phyloP scores from a whole-genome alignment of 306 rosid species.

The Dryas octopetala region DNA sequence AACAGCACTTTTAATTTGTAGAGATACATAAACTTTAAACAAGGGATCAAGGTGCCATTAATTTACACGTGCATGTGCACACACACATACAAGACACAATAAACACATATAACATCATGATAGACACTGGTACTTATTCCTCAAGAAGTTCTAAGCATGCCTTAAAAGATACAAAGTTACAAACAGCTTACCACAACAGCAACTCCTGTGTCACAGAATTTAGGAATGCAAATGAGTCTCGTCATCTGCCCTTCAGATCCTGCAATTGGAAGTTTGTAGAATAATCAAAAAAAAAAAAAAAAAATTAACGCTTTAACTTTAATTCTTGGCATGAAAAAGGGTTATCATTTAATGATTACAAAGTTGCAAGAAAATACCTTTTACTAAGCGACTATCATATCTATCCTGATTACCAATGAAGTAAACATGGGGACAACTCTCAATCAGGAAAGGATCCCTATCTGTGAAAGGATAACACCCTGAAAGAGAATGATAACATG shows the following conservation, averaged over 20 bases:
- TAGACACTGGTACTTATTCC: neutral
- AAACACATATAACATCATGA: neutral
- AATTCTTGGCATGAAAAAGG: neutral
- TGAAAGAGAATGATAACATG: conserved; percentile 36
- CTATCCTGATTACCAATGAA: conserved; percentile 86
- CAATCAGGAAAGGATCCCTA: conserved; percentile 83
- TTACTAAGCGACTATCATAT: conserved; percentile 62
- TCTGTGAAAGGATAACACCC: conserved; percentile 94
- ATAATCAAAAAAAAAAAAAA: neutral
- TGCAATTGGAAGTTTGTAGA: conserved; percentile 34
- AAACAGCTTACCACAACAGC: conserved; percentile 73
- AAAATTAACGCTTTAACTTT: too few relatives aligned
- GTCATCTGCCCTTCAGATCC: conserved; percentile 89
- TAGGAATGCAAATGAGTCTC: conserved; percentile 80
- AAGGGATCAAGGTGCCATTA: neutral
- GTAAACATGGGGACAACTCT: conserved; percentile 91
- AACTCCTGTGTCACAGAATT: conserved; percentile 78
- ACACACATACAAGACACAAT: neutral
- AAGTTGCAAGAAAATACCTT: conserved; percentile 52
- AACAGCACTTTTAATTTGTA: neutral
- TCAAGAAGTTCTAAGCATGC: neutral
- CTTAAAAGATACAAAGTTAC: conserved; percentile 3
- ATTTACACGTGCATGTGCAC: too few relatives aligned
- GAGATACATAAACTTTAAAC: neutral
- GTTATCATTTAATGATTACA: neutral